Evolutionary conservation across 2,329 filamentous ascomycete genomes (phyloP), one percentile per base, ranked within the genome.

Genomic region (Cytospora leucostoma): DNA sequence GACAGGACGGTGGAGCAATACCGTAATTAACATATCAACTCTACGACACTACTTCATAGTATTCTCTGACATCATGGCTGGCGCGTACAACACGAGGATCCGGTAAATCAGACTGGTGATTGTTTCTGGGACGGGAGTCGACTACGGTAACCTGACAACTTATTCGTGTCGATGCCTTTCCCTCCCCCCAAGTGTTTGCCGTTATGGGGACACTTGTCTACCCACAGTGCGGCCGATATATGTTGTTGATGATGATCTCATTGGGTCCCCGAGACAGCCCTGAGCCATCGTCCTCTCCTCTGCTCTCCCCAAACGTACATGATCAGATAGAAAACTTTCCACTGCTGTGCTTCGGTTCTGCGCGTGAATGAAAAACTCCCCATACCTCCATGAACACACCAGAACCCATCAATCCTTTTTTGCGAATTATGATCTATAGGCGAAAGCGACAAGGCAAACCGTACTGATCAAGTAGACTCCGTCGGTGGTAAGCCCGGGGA

Each of bases 381-480:
- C 44, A 44, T 61, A 40, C 32, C 50, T 32, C 51, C 54, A 34
- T 55, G 53, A 50, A 59, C 61, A 63, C 56, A 50, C 56, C 27
- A 53, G 55, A 59, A 60, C 51, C 55, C 63, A 51, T 51, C 49
- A 49, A 57, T 49, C 66, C 54, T 57, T 56, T 58, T 65, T 54
- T 58, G 66, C 62, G 64, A 58, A 68, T 68, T 67, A 68, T 63
- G 64, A 61, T 67, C 67, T 68, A 68, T 63, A 62, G 64, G 62
- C 59, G 34, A 59, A 64, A 57, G 40, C 64, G 59, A 61, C 47
- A 47, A 55, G 58, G 58, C 51, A 61, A 64, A 57, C 55, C 64
- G 56, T 66, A 63, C 49, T 63, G 63, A 61, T 59, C 60, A 63
- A 63, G 59, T 47, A 62, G 53, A 62, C 65, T 44, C 57, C 61